Base-by-base conservation (phyloP, 2,329 filamentous ascomycete genomes). In the Pseudogymnoascus sp. region DNA sequence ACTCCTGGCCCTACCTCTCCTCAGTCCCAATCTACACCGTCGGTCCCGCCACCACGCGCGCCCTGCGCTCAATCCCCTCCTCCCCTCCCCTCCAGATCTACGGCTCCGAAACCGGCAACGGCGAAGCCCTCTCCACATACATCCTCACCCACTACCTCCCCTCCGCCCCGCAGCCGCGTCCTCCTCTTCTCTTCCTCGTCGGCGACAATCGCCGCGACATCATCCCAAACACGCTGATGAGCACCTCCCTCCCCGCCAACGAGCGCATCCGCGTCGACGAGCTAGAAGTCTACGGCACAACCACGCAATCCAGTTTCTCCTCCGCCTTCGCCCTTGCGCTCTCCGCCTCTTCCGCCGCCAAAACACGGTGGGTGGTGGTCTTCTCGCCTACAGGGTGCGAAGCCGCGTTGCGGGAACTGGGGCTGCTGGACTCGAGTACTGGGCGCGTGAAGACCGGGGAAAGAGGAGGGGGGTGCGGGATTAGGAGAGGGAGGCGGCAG, bases 171-270 rank as follows among this genome's bases (percentile, higher is more conserved):
- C 13, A 8, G 0, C 39, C 39, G 1, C 39, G 39, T 0, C 39
- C 80, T 0, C 81, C 87, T 0, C 72, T 97, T 4, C 75, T 97
- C 0, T 99, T 97, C 71, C 80, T 95, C 12, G 91, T 95, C 0
- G 94, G 94, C 18, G 92, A 96, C 70, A 89, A 92, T 70, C 82
- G 91, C 59, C 78, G 94, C 45, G 94, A 97, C 71, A 84, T 96
- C 65, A 96, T 99, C 64, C 92, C 94, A 1, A 89, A 82, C 66
- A 90, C 83, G 1, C 75, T 97, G 35, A 88, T 85, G 77, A 79
- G 82, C 37, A 69, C 75, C 0, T 66, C 70, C 0, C 73, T 91
- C 7, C 72, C 79, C 0, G 64, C 70, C 0, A 69, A 75, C 12
- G 72, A 73, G 58, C 76, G 81, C 56, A 87, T 94, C 19, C 73